Evolutionary conservation across 148 eudicot species (phyloP).

Genomic region (Heliamphora exappendiculata): DNA sequence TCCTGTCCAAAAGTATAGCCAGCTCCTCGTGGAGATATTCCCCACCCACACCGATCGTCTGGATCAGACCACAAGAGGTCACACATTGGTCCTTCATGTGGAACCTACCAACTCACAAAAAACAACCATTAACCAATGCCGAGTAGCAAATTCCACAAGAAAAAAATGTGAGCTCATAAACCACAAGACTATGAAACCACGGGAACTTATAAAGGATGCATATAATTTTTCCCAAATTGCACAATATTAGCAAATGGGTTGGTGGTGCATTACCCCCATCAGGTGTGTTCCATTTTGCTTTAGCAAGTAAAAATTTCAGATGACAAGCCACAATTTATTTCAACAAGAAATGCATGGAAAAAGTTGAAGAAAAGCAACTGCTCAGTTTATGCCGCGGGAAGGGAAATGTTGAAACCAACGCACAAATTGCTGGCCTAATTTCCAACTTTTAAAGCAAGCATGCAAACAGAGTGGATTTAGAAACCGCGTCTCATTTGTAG

Average conservation of each 20-base stretch:
- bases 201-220: background rate
- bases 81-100: constrained; percentile 99
- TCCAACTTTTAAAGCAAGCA: background rate
- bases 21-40: constrained; percentile 94
- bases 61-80: constrained; percentile 99
- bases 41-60: constrained; percentile 98
- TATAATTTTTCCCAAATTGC: background rate
- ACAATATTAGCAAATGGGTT: background rate
- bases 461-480: background rate
- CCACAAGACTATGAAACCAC: background rate
- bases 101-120: constrained; percentile 69
- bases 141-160: background rate
- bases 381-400: background rate
- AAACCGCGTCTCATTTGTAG: background rate
- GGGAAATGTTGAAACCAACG: background rate
- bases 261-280: background rate
- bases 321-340: background rate
- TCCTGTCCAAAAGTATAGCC: constrained; percentile 97
- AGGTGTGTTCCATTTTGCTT: background rate
- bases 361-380: background rate
- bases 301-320: background rate
- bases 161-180: background rate
- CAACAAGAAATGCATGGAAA: background rate
- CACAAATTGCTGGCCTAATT: background rate
- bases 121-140: background rate